phyloP scores from a whole-genome alignment of 148 eudicot species.

The Euryodendron excelsum region DNA sequence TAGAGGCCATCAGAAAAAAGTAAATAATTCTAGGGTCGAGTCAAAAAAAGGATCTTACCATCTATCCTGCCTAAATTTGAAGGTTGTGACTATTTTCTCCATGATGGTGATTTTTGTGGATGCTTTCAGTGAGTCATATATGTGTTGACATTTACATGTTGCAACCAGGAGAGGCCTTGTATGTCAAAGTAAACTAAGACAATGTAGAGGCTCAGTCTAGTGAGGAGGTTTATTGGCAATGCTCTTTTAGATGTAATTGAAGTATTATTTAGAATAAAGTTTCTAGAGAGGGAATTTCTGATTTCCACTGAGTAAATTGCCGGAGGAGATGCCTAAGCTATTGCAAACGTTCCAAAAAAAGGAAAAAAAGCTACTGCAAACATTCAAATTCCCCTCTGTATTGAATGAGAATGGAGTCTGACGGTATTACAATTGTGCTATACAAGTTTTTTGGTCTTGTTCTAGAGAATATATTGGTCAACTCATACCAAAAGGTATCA shows the following conservation, averaged over 20 bases:
- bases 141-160: constrained; percentile 4
- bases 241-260: neutral
- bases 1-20: too few relatives aligned
- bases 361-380: too few relatives aligned
- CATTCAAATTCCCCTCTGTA: neutral
- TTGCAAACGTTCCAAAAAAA: neutral
- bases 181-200: neutral
- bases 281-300: neutral
- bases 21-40: too few relatives aligned
- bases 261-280: neutral
- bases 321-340: neutral
- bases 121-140: neutral
- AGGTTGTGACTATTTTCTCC: neutral
- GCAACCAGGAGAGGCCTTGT: neutral
- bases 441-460: too few relatives aligned
- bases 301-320: neutral
- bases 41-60: neutral
- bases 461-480: neutral
- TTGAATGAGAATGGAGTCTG: neutral
- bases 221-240: neutral
- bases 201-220: neutral
- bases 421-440: neutral
- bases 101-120: neutral
- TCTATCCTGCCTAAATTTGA: neutral
- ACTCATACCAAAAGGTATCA: neutral